These are phyloP conservation scores for Orbilia ellipsospora DNA, from an alignment of 2,329 filamentous ascomycete genomes.

Conservation along the genomic window DNA sequence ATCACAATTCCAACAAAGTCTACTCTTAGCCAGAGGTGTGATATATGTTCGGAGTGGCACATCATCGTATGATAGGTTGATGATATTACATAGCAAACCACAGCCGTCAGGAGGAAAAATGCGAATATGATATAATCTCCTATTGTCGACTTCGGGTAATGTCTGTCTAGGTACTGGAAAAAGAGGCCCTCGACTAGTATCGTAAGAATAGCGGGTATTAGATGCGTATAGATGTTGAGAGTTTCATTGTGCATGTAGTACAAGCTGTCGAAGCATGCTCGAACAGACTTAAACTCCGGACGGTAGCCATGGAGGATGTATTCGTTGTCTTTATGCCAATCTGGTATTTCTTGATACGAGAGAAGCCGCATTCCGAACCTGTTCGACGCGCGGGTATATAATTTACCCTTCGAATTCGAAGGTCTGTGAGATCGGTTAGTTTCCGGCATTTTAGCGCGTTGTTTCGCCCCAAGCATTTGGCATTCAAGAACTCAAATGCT, in stretches of 20 bases:
- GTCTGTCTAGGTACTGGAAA: constrained; percentile 54
- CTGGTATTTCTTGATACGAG: constrained; percentile 62
- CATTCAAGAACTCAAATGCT: neutral
- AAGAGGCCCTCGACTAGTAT: constrained; percentile 60
- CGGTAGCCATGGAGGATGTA: constrained; percentile 65
- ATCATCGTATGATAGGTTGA: constrained; percentile 63
- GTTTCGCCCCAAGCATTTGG: neutral
- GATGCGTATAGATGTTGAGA: constrained; percentile 65
- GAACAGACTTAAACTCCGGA: constrained; percentile 62
- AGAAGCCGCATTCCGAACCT: constrained; percentile 57
- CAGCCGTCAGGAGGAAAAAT: constrained; percentile 62
- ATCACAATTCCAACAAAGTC: constrained; percentile 63
- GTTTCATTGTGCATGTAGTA: constrained; percentile 65
- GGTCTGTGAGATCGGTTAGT: constrained; percentile 21
- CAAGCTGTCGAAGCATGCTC: constrained; percentile 63
- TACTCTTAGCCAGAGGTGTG: constrained; percentile 62
- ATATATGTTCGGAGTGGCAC: constrained; percentile 62
- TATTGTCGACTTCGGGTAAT: constrained; percentile 61
- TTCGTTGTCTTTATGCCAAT: constrained; percentile 64
- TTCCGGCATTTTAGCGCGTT: constrained; percentile 23
- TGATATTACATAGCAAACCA: constrained; percentile 62
- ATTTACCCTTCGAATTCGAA: neutral
- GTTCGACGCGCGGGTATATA: constrained; percentile 11
- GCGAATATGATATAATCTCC: constrained; percentile 63
- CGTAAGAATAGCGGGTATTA: constrained; percentile 64